Evolutionary conservation across 352 stramenopile species (phyloP).

Genomic region (Globisporangium barbulae): DNA sequence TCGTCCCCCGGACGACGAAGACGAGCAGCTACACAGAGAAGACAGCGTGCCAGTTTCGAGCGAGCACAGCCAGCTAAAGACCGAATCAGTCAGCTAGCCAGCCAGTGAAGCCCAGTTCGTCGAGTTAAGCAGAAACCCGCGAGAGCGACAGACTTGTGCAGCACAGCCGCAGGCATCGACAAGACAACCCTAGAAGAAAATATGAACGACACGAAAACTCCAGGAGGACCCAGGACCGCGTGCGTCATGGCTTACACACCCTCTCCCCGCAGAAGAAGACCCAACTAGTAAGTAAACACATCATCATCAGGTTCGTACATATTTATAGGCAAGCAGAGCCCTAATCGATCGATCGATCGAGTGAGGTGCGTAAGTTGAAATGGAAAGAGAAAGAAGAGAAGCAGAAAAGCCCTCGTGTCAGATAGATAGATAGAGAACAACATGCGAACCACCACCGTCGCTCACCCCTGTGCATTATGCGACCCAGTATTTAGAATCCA

Average conservation of each 20-base stretch:
- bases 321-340: conserved; percentile 37
- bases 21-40: background rate
- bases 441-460: background rate
- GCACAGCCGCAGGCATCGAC: background rate
- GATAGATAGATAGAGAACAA: conserved; percentile 7
- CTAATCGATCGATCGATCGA: background rate
- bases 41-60: background rate
- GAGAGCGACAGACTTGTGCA: background rate
- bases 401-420: background rate
- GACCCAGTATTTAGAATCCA: conserved; percentile 5
- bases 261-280: conserved; percentile 23
- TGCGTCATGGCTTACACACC: conserved; percentile 13
- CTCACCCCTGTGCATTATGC: conserved; percentile 2
- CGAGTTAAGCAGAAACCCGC: background rate
- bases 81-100: background rate
- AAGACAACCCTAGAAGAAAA: conserved; percentile 3
- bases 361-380: conserved; percentile 30
- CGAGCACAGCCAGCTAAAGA: background rate
- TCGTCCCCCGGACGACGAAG: background rate
- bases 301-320: conserved; percentile 45
- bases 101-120: background rate
- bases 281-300: conserved; percentile 13
- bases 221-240: conserved; percentile 12
- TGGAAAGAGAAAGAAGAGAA: conserved; percentile 28
- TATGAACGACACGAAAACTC: conserved; percentile 10